Conservation (phyloP, 2,329 filamentous ascomycete species). For the Fusarium concolor region DNA sequence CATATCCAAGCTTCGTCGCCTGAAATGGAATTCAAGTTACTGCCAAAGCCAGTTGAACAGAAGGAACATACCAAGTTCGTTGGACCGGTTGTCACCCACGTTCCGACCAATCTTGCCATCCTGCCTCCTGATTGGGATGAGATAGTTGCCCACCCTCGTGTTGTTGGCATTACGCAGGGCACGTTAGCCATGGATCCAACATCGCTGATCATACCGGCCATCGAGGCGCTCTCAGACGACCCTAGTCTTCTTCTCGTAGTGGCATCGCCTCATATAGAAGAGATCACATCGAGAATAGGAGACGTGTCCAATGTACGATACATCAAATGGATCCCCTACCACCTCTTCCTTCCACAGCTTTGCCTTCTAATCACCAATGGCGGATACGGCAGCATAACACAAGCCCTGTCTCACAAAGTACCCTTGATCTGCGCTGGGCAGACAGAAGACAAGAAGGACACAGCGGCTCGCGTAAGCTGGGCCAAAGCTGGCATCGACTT, state of each 20-base stretch:
- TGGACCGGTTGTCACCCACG: constrained; percentile 50
- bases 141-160: constrained; percentile 41
- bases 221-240: constrained; percentile 49
- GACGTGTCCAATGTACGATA: constrained; percentile 47
- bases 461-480: constrained; percentile 50
- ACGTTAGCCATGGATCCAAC: constrained; percentile 53
- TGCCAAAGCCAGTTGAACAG: constrained; percentile 40
- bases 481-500: constrained; percentile 52
- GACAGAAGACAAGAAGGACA: constrained; percentile 54
- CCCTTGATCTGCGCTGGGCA: constrained; percentile 53
- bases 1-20: constrained; percentile 55
- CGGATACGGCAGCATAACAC: constrained; percentile 53
- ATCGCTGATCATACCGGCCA: constrained; percentile 53
- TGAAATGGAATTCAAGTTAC: constrained; percentile 48
- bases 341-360: constrained; percentile 50
- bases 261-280: constrained; percentile 47
- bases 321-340: constrained; percentile 53
- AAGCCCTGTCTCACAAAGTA: constrained; percentile 51
- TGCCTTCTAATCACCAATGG: constrained; percentile 53
- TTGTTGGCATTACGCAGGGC: constrained; percentile 55
- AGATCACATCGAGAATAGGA: constrained; percentile 42
- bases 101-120: constrained; percentile 12
- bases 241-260: constrained; percentile 49
- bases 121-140: constrained; percentile 52
- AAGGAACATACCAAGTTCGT: constrained; percentile 46